Base-by-base conservation (phyloP, 176 grass and related monocot genomes). In the Avena atlantica region DNA sequence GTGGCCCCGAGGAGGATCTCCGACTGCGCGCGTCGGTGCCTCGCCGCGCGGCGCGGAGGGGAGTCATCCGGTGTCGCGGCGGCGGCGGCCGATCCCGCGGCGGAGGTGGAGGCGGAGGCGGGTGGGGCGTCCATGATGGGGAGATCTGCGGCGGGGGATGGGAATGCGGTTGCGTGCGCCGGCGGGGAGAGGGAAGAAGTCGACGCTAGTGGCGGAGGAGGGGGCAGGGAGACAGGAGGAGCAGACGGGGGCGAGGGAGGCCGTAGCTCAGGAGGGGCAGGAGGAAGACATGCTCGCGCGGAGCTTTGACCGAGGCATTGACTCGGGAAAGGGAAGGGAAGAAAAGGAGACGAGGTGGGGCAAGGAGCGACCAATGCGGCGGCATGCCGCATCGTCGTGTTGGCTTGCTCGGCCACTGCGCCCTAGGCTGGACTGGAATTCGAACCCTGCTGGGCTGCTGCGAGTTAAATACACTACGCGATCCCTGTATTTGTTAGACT, bases 21-120 rank as follows among this genome's bases (percentile, higher is more conserved):
- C 40, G 93, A 94, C 78, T 94, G 93, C 83, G 93, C 93, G 40
- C 92, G 89, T 6, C 93, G 87, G 85, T 94, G 93, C 16, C 90
- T 62, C 16, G 70, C 82, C 12, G 60, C 58, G 34, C 86, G 88
- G 5, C 93, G 88, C 47, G 79, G 89, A 59, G 89, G 92, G 27
- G 60, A 78, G 68, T 82, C 81, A 48, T 85, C 81, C 56, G 87
- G 81, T 89, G 91, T 94, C 51, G 86, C 45, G n/a, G 84, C 45
- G n/a, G 84, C 82, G 14, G 85, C 83, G 72, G 90, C 67, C 78
- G 58, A 55, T 68, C 66, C 52, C 15, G 55, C 45, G 31, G 74
- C 63, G 20, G 86, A 50, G 36, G 83, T 11, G 44, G 89, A 47
- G 34, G 65, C 44, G 44, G 89, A 47, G 34, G 65, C 44, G 45